Evolutionary conservation across 2,329 filamentous ascomycete species (phyloP).

Genomic region (Ceratocystis papillata): DNA sequence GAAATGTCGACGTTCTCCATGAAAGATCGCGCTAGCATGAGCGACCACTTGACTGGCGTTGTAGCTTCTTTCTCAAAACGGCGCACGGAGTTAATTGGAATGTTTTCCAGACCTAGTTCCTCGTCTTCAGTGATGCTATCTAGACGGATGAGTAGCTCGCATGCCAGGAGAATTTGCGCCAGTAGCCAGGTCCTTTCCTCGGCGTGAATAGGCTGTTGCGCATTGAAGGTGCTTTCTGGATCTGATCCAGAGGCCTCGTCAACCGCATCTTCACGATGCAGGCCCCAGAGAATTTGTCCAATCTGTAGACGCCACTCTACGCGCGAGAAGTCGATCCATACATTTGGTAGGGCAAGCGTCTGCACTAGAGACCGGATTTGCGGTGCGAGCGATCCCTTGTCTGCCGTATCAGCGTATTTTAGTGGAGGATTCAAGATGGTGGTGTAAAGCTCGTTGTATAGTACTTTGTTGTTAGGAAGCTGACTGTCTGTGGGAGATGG

Average conservation of each 20-base stretch:
- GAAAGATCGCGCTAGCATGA: conserved; percentile 54
- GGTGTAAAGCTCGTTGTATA: conserved; percentile 53
- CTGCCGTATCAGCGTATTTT: conserved; percentile 45
- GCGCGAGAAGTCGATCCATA: conserved; percentile 64
- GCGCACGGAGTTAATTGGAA: conserved; percentile 47
- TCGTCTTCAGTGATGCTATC: conserved; percentile 53
- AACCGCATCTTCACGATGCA: conserved; percentile 41
- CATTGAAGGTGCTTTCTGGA: conserved; percentile 42
- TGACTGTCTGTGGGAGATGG: conserved; percentile 7
- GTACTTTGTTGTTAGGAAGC: conserved; percentile 32
- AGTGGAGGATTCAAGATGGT: conserved; percentile 48
- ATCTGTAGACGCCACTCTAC: conserved; percentile 66
- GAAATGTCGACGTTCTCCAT: conserved; percentile 55
- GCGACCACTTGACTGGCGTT: conserved; percentile 54
- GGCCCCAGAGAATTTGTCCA: conserved; percentile 60
- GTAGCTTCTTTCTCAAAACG: conserved; percentile 53
- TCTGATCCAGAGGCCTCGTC: conserved; percentile 32
- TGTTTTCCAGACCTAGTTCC: conserved; percentile 42
- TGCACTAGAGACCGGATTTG: conserved; percentile 60
- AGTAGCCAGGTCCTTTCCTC: conserved; percentile 58
- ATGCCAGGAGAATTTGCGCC: conserved; percentile 53
- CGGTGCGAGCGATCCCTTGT: conserved; percentile 54
- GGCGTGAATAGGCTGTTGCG: conserved; percentile 31
- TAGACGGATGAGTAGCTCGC: conserved; percentile 53
- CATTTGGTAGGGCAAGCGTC: conserved; percentile 51